These are phyloP conservation scores for Boletus reticulatus DNA, from an alignment of 768 basidiomycete genomes.

Conservation along the genomic window DNA sequence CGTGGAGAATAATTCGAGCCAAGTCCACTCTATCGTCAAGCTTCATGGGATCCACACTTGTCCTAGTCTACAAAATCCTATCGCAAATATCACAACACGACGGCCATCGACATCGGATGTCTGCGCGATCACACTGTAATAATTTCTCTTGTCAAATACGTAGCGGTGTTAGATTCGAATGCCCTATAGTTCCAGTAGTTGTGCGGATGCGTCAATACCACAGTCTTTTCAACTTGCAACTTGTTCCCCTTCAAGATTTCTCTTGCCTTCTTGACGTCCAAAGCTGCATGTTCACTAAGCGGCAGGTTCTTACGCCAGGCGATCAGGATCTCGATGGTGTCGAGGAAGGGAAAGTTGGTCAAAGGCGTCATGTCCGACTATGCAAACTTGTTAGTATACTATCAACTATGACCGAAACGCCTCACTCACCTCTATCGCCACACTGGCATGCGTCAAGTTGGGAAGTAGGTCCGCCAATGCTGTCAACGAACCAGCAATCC, in stretches of 20 bases:
- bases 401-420: neutral
- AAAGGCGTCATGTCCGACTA: neutral
- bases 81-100: no score
- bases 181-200: no score
- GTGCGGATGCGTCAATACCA: neutral
- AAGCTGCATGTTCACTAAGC: neutral
- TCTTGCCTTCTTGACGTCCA: neutral
- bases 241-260: slow-evolving; percentile 3
- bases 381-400: neutral
- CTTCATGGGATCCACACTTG: no score
- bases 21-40: no score
- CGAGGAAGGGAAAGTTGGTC: neutral
- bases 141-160: no score
- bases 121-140: no score
- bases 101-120: no score
- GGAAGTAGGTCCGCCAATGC: slow-evolving; percentile 7
- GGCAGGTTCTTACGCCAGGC: neutral
- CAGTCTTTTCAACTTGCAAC: slow-evolving; percentile 2
- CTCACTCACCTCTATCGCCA: neutral
- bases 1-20: no score
- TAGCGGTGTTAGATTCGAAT: no score
- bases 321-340: neutral
- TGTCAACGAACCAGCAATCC: neutral
- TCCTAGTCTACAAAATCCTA: no score
- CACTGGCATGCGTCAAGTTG: slow-evolving; percentile 2